Base-by-base conservation (phyloP, 192 early-diverging fungal genomes). In the Coemansia sp. region DNA sequence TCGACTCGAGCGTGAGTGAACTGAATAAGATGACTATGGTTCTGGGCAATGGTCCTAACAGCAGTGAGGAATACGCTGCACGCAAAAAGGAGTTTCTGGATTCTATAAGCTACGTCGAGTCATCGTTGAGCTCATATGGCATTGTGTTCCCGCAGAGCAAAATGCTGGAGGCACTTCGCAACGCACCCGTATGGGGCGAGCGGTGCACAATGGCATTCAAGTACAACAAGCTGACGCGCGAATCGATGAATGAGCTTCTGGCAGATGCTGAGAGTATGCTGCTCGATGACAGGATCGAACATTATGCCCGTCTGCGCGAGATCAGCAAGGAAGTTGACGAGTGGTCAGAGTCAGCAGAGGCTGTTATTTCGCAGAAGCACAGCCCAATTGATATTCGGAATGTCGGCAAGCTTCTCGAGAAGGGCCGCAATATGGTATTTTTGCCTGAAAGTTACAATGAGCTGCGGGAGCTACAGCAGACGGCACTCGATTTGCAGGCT, bases 331-430 rank as follows among this genome's bases (percentile, higher is more conserved):
- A 56, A 0, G 33, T 53, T 1, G 53, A 43, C 4, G 54, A 48
- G 27, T 79, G 76, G 76, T 37, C 34, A 1, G 34, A 8, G 1
- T n/a, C 17, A 5, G 53, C 50, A 0, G 70, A 70, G 3, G 41
- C 42, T 27, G 42, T n/a, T 6, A 65, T 69, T 22, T 49, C 69
- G 5, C 42, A 47, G 21, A 49, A 43, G 25, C 47, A 39, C 8
- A 14, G 59, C 33, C 34, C 24, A 14, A 34, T 73, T 17, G 56
- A 66, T 48, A 21, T 79, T 19, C 55, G 55, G 18, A 52, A 59
- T 3, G 43, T 66, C 14, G 76, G 45, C 38, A 59, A 56, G 39
- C 50, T 79, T 34, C 54, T 79, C 8, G 76, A 79, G 38, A 71
- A 60, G 47, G 76, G 66, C 24, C 76, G 67, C 62, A 69, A 61